These are phyloP conservation scores for Daldinia eschscholtzii DNA, from an alignment of 2,329 filamentous ascomycete species.

Conservation along the genomic window DNA sequence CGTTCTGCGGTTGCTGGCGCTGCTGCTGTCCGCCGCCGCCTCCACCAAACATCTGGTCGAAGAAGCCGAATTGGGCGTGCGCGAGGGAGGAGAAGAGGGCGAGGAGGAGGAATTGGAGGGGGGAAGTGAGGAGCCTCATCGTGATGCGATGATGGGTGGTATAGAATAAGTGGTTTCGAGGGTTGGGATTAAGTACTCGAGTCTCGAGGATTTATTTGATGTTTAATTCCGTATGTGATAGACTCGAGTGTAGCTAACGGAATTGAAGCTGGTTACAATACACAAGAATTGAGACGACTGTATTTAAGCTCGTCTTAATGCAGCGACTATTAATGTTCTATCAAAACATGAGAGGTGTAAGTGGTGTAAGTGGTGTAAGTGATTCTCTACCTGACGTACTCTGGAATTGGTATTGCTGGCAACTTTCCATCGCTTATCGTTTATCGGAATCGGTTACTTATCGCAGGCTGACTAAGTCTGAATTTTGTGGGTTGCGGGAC, in stretches of 20 bases:
- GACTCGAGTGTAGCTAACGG: background rate
- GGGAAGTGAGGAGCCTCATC: conserved; percentile 52
- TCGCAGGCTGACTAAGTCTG: conserved; percentile 54
- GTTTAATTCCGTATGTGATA: background rate
- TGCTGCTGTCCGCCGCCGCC: conserved; percentile 61
- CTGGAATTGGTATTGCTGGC: conserved; percentile 45
- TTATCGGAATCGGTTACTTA: conserved; percentile 31
- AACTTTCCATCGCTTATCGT: conserved; percentile 48
- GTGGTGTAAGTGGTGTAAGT: conserved; percentile 1
- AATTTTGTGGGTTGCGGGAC: conserved; percentile 48
- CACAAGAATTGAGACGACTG: background rate
- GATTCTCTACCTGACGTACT: background rate
- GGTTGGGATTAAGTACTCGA: background rate
- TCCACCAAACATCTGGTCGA: conserved; percentile 94
- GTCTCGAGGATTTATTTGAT: background rate
- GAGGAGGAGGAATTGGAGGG: conserved; percentile 63
- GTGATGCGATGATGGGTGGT: conserved; percentile 19
- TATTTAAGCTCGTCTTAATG: background rate
- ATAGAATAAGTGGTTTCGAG: background rate
- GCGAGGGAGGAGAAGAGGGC: conserved; percentile 69
- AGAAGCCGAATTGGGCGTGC: conserved; percentile 92
- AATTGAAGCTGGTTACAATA: background rate
- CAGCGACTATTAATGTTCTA: background rate
- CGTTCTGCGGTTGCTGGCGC: conserved; percentile 79
- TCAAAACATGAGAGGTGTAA: conserved; percentile 4